Evolutionary conservation across 192 early-diverging fungal genomes (phyloP).

Genomic region (Geranomyces michiganensis): DNA sequence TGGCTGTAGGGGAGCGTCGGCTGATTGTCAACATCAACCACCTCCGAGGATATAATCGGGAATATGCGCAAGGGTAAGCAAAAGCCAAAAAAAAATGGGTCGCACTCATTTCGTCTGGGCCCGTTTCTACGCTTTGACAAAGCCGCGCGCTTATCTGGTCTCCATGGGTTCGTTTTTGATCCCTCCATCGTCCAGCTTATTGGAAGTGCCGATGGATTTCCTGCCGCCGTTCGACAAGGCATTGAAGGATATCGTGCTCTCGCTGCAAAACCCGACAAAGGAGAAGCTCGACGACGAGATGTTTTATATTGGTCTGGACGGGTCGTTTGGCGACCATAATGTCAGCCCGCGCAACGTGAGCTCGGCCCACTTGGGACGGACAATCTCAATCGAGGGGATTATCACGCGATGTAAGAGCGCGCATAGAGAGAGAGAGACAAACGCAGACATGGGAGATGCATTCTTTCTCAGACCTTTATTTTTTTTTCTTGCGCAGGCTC

Average conservation of each 20-base stretch:
- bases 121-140: too few species aligned
- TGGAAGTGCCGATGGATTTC: constrained; percentile 77
- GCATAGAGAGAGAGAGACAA: not conserved
- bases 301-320: constrained; percentile 83
- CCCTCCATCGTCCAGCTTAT: constrained; percentile 49
- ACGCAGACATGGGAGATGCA: too few species aligned
- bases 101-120: not conserved
- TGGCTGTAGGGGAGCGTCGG: constrained; percentile 53
- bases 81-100: too few species aligned
- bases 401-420: constrained; percentile 86
- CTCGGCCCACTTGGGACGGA: constrained; percentile 77
- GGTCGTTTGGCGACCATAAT: constrained; percentile 88
- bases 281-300: constrained; percentile 42
- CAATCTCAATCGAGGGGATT: constrained; percentile 95
- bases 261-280: constrained; percentile 21
- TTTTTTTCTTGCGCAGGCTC: constrained; percentile 60
- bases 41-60: constrained; percentile 73
- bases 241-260: constrained; percentile 60
- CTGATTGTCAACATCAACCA: constrained; percentile 90
- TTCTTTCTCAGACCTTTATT: too few species aligned
- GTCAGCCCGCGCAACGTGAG: constrained; percentile 85
- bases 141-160: too few species aligned
- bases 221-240: constrained; percentile 84
- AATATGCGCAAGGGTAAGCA: constrained; percentile 72
- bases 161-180: not conserved